Conservation (phyloP, 108 stramenopile genomes). For the Epithemia pelagica region DNA sequence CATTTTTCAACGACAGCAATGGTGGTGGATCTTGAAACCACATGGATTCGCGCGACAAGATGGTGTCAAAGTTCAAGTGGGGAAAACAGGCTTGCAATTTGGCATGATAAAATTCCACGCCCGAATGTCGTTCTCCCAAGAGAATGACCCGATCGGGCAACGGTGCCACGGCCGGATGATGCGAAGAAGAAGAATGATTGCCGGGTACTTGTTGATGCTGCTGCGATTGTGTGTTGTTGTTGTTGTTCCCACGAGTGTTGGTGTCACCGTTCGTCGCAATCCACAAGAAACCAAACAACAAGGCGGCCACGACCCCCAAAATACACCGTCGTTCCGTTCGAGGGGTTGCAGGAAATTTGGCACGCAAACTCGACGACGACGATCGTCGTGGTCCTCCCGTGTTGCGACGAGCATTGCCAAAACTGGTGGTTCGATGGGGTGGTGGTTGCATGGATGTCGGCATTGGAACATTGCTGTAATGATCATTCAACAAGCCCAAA, state of each 20-base stretch:
- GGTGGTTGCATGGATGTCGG: neutral
- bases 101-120: neutral
- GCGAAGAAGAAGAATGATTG: neutral
- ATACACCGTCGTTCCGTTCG: neutral
- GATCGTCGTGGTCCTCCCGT: no score
- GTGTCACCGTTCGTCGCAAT: neutral
- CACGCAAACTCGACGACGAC: neutral
- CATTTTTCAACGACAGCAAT: neutral
- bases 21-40: neutral
- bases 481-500: neutral
- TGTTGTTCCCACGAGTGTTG: neutral
- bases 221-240: neutral
- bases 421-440: neutral
- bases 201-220: neutral
- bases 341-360: neutral
- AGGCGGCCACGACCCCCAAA: neutral
- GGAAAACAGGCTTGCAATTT: conserved; percentile 5
- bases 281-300: neutral
- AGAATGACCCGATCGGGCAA: neutral
- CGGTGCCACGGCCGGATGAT: neutral
- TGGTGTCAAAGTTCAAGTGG: neutral
- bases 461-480: no score
- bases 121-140: neutral
- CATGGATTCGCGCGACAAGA: neutral
- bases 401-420: neutral